Conservation (phyloP, 192 early-diverging fungal genomes). For the Coemansia brasiliensis region DNA sequence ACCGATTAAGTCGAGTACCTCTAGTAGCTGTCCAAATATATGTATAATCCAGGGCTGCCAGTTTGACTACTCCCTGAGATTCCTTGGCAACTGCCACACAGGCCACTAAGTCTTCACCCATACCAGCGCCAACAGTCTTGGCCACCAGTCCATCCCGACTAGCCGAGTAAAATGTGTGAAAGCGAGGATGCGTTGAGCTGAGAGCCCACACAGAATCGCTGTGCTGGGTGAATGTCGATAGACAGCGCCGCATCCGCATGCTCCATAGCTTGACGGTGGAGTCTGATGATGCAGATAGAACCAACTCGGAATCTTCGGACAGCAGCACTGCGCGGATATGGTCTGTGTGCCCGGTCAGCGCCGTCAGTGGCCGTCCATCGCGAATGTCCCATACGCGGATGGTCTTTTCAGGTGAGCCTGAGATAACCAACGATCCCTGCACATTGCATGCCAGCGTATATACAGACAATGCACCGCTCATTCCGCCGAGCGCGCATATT, state of each 20-base stretch:
- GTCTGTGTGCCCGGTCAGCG: constrained; percentile 92
- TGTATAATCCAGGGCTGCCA: constrained; percentile 80
- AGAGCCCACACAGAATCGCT: constrained; percentile 90
- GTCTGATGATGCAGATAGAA: constrained; percentile 92
- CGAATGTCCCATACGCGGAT: constrained; percentile 91
- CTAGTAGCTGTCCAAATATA: constrained; percentile 93
- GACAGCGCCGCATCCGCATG: constrained; percentile 78
- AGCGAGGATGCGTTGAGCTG: constrained; percentile 77
- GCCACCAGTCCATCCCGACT: constrained; percentile 89
- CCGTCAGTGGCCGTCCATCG: constrained; percentile 66
- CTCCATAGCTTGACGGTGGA: constrained; percentile 98
- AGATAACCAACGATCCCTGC: constrained; percentile 76
- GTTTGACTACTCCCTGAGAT: constrained; percentile 76
- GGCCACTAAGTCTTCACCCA: constrained; percentile 45
- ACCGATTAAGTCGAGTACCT: constrained; percentile 80
- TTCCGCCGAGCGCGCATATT: constrained; percentile 44
- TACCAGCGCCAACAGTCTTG: constrained; percentile 67
- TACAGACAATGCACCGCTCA: constrained; percentile 63
- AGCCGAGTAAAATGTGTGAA: constrained; percentile 91
- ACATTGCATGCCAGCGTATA: constrained; percentile 86
- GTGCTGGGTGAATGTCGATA: constrained; percentile 87
- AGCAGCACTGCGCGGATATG: constrained; percentile 87
- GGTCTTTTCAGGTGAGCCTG: constrained; percentile 92
- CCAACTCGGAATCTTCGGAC: constrained; percentile 81
- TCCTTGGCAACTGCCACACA: constrained; percentile 89